Conservation (phyloP, 257 asterid species). For the Ilex asprella region DNA sequence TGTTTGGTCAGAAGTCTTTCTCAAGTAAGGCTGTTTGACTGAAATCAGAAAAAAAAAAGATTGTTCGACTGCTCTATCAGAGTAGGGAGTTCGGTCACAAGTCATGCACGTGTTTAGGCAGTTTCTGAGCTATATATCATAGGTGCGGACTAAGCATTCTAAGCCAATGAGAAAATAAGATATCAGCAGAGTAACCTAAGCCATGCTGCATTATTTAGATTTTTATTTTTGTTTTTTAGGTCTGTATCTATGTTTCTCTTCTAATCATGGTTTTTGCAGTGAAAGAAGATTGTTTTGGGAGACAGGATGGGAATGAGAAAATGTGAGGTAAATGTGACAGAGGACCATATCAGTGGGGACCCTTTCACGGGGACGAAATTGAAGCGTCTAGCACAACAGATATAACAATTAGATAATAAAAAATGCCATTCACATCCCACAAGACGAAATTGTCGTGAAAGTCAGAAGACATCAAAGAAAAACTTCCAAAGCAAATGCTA, state of each 20-base stretch:
- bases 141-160: not conserved
- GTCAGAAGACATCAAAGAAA: too few species aligned
- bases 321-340: not conserved
- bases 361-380: not conserved
- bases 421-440: not conserved
- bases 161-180: not conserved
- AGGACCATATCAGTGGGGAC: not conserved
- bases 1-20: too few species aligned
- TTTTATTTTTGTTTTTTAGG: not conserved
- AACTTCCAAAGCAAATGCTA: not conserved
- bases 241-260: too few species aligned
- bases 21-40: too few species aligned
- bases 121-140: not conserved
- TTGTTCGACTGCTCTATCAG: not conserved
- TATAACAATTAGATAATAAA: not conserved
- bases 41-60: not conserved
- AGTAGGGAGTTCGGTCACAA: not conserved
- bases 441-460: too few species aligned
- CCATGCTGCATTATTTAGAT: not conserved
- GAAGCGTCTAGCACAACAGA: not conserved
- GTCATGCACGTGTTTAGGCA: not conserved
- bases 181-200: not conserved
- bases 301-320: not conserved
- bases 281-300: too few species aligned
- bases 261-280: too few species aligned